These are phyloP conservation scores for Escovopsis weberi DNA, from an alignment of 2,329 filamentous ascomycete species.

Conservation along the genomic window DNA sequence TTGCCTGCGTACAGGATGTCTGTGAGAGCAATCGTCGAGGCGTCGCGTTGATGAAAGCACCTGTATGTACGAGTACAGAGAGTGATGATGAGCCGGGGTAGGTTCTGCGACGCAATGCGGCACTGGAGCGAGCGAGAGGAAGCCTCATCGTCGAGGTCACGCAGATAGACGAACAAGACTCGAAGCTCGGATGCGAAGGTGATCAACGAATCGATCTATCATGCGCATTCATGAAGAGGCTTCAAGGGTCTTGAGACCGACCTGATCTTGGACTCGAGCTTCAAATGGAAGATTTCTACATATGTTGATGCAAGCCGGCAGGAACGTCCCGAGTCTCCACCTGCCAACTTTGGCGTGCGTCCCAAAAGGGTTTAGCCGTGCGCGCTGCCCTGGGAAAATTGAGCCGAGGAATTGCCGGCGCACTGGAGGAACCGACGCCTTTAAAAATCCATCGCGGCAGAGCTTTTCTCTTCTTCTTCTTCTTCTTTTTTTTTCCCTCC, in stretches of 20 bases:
- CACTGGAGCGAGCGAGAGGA: slow-evolving; percentile 11
- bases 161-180: neutral
- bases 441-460: slow-evolving; percentile 22
- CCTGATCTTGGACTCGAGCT: too few relatives aligned
- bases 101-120: slow-evolving; percentile 8
- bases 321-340: too few relatives aligned
- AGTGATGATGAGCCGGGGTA: too few relatives aligned
- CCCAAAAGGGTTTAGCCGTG: too few relatives aligned
- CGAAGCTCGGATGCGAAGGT: neutral
- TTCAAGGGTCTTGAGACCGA: too few relatives aligned
- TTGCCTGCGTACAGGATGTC: slow-evolving; percentile 1
- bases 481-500: slow-evolving; percentile 39
- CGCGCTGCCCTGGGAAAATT: too few relatives aligned
- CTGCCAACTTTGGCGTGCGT: too few relatives aligned
- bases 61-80: neutral
- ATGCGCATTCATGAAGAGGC: too few relatives aligned
- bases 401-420: slow-evolving; percentile 15
- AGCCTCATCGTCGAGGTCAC: slow-evolving; percentile 10
- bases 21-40: slow-evolving; percentile 7
- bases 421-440: slow-evolving; percentile 6
- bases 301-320: too few relatives aligned
- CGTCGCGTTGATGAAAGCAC: neutral
- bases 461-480: slow-evolving; percentile 6
- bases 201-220: neutral
- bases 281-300: too few relatives aligned